Base-by-base conservation (phyloP, 805 yeast genomes). In the Ogataea sp. region DNA sequence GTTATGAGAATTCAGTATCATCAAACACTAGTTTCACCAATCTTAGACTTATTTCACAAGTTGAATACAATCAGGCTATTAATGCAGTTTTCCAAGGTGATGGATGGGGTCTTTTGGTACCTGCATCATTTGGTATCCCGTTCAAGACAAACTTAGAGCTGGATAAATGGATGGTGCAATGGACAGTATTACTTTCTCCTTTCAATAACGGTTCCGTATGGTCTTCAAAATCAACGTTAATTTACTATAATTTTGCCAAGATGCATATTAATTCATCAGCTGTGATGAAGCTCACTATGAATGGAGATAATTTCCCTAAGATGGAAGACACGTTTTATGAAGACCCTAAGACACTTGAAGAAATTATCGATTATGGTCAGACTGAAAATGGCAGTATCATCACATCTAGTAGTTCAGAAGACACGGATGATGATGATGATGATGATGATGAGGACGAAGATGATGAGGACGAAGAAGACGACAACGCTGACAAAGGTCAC, bases 131-230 rank as follows among this genome's bases (percentile, higher is more conserved):
- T 53, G 88, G 88, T 0, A 66, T 80, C 9, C 86, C 86, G 0
- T 80, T 83, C 52, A 74, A 72, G 46, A 70, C 79, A 6, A 80
- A 80, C 51, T 56, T 80, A 41, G 84, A 79, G 42, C 58, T 80
- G 28, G 88, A 80, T 50, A 78, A 73, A 55, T 80, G 88, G 88
- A 80, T 80, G 85, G 84, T 80, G 4, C 79, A 80, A 17, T 80
- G 88, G 88, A 78, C 88, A 0, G 83, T 81, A 10, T 56, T 80
- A 31, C 58, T 80, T 17, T 73, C 83, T 3, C 83, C 84, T 1
- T 68, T 75, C 36, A 68, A 68, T 37, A 61, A 58, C 16, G 59
- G 59, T 23, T 73, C 78, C 29, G 58, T 68, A 0, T 80, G 88
- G 88, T 74, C 83, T 9, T 71, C 83, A 1, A 80, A 80, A 49